A percentile compares a stretch with the other conserved stretches of the same genome.
These are phyloP conservation scores for Ampelocalamus luodianensis DNA, from an alignment of 176 grass and related monocot species.

Conservation along the genomic window DNA sequence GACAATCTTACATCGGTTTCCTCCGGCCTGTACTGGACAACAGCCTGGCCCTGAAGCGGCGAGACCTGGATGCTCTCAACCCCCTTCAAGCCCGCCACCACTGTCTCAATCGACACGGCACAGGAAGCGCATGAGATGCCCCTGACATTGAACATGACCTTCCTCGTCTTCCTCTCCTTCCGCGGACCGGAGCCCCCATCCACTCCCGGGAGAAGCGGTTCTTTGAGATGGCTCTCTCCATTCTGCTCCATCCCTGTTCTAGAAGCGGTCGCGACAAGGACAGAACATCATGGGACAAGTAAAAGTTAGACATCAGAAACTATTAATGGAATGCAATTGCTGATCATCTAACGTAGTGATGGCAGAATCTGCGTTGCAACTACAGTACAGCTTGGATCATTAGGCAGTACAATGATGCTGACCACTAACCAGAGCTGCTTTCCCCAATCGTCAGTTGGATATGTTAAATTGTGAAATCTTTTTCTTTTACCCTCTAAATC, in stretches of 20 bases:
- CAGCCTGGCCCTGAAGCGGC: constrained; percentile 66
- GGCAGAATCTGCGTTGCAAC: constrained; percentile 8
- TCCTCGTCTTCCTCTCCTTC: constrained; percentile 58
- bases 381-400: not conserved
- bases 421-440: not conserved
- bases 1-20: constrained; percentile 69
- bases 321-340: not conserved
- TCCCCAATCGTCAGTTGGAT: not conserved
- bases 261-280: not conserved
- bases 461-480: not conserved
- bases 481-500: not conserved
- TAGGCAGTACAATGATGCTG: not conserved
- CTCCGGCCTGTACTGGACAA: constrained; percentile 68
- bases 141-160: constrained; percentile 66
- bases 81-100: constrained; percentile 68
- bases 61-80: constrained; percentile 84
- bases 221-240: constrained; percentile 53
- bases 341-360: not conserved
- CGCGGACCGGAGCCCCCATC: constrained; percentile 24
- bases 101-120: constrained; percentile 71
- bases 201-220: constrained; percentile 53
- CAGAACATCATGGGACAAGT: not conserved
- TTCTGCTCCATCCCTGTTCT: constrained; percentile 53
- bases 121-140: constrained; percentile 87
- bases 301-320: not conserved